Evolutionary conservation across 2,329 filamentous ascomycete species (phyloP), one percentile per base, ranked within the genome.

Genomic region (Fusarium foetens): DNA sequence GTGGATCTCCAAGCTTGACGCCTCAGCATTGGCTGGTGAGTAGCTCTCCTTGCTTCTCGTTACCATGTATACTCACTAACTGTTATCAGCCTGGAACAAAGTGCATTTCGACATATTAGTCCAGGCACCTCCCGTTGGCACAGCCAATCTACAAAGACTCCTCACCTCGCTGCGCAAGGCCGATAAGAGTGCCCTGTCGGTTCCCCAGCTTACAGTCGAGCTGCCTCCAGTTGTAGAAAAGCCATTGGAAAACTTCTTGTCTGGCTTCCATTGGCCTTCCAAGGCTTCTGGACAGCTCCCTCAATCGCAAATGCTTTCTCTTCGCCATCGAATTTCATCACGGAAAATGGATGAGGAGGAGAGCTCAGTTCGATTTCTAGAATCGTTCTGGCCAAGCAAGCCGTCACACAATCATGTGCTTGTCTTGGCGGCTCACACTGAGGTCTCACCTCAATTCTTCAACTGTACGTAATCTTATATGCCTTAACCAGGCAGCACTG

Each of bases 201-300:
- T 88, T 4, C 95, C 95, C 6, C 90, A 92, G 69, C 84, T 99
- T 51, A 97, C 93, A 5, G 90, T 98, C 54, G 95, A 98, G 78
- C 85, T 99, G 12, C 94, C 95, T 1, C 84, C 89, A 33, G 83
- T 89, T 35, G 83, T 95, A 23, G 94, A 97, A 74, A 80, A 85
- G 6, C 85, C 89, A 5, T 88, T 93, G 9, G 85, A 89, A 57
- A 82, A 83, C 19, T 94, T 91, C 71, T 79, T 97, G 16, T 82
- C 88, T 51, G 80, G 77, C 1, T 93, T 94, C 71, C 83, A 85
- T 36, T 96, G 93, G 92, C 93, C 93, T 52, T 86, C 90, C 17
- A 72, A 73, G 7, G 60, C 62, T 8, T 72, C 79, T 16, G 75
- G 80, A 10, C 80, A 81, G n/a, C 78, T 82, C 54, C 84, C 79